Base-by-base conservation (phyloP, 1,284 basidiomycete species). In the Ustilago trichophora region DNA sequence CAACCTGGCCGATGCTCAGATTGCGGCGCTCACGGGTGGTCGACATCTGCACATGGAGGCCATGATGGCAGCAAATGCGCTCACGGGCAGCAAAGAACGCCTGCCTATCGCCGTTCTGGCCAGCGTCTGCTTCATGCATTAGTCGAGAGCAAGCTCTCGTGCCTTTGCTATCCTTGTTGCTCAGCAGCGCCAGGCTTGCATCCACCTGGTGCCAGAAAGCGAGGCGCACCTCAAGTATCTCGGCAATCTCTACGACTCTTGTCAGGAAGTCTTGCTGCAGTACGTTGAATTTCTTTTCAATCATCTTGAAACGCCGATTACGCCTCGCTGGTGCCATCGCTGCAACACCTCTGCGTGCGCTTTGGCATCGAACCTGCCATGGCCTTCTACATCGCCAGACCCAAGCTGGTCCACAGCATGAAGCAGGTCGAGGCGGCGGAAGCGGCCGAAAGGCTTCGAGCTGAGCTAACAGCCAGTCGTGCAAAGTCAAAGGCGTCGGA, bases 11-110 rank as follows among this genome's bases (percentile, higher is more conserved):
- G 91, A 96, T 65, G 85, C 88, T 0, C 94, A 98, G 81, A 88
- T 98, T 41, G 83, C 86, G 27, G 91, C 92, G 2, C 92, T 96
- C 86, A 90, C 91, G 3, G 92, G 94, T 49, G 96, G 96, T 0
- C 89, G 90, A 1, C 86, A 88, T 29, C 85, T 99, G 59, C 88
- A 92, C 34, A 89, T 90, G 42, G 96, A 98, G 72, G 91, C 91
- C 1, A 68, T 72, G 51, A 85, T 84, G 8, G 83, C 83, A 13
- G 76, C 79, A 13, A 80, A 81, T 35, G 70, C 76, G 10, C 53
- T 55, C 6, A 68, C 55, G 3, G 75, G 66, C 13, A 71, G 63
- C 54, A 60, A 51, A 31, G 67, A 73, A 40, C 72, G 78, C 13
- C 41, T 52, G 54, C 60, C 15, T 73, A 73, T 37, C 64, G 67